Base-by-base conservation (phyloP, 129 eudicot species). In the Arctium minus region DNA sequence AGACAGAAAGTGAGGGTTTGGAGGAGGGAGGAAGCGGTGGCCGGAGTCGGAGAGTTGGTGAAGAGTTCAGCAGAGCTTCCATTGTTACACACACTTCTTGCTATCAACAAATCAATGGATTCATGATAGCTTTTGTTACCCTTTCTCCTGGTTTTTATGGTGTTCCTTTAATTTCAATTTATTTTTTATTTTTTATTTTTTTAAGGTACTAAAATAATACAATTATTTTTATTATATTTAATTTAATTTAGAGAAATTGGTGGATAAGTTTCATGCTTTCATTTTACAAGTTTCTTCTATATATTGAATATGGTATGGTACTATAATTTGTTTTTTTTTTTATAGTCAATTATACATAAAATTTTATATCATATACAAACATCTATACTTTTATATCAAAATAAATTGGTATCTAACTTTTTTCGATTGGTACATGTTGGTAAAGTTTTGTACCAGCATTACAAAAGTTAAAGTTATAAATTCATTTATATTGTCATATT, bases 11-110 rank as follows among this genome's bases (percentile, higher is more conserved):
- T 35, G 86, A 33, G 56, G 85, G 69, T 78, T 81, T 86, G 80
- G 85, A 77, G 74, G 87, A 86, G n/a, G 39, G n/a, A 15, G 80
- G 83, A 33, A 77, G 86, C 22, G 77, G 85, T n/a, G 77, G 86
- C 48, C 80, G 83, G 84, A 82, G 88, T 18, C 69, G 92, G 44
- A 84, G 86, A 77, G 88, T 74, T 56, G 97, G 46, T 86, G 98
- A 78, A 90, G 97, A 87, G 90, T 91, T 87, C 82, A 92, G 85
- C 67, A 92, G 88, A 83, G 98, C 84, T 85, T 88, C 93, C 97
- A 92, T 91, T 48, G 69, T 74, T 29, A 39, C 50, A 40, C 33
- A 39, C 50, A 40, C 5, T 46, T 40, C 17, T 27, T 36, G 84
- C 5, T 72, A 37, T 6, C 64, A 53, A 8, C 44, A 38, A 53